Base-by-base conservation (phyloP, 495 filamentous ascomycete species). In the Acidomyces sp. region DNA sequence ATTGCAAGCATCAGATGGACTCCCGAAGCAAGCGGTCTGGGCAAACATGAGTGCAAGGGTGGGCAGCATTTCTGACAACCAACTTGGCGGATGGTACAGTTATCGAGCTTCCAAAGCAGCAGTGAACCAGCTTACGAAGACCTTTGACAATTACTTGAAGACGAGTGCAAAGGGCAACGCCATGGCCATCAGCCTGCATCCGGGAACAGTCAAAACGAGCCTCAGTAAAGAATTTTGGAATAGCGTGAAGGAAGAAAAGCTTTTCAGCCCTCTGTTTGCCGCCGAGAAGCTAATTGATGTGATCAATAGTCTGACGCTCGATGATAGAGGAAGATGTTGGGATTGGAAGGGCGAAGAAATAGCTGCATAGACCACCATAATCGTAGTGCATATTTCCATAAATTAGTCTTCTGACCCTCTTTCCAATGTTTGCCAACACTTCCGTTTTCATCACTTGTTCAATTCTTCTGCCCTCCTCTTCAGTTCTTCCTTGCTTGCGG, bases 301-400 rank as follows among this genome's bases (percentile, higher is more conserved):
- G 21, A 57, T 72, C 18, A 51, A 55, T 26, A 46, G 50, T 71
- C 25, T 77, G 34, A 51, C 49, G 9, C 33, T 68, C 22, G 62
- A 64, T 12, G 67, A 71, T 27, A 68, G 82, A 47, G 81, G 82
- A 3, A 60, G 63, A 48, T 82, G 71, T 54, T 87, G 79, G 79
- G 80, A 85, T 65, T 86, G 76, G 74, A 75, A 75, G 49, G 80
- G 79, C 3, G 62, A 75, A 41, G 80, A 84, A 54, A 63, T 92
- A 12, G 41, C 61, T 29, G 79, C 82, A 17, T 83, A 55, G 67
- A 29, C 9, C 9, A 29, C 9, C 26, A 9, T 29, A 29, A 13
- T 29, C 9, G 26, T n/a, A n/a, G n/a, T n/a, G n/a, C n/a, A n/a
- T n/a, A n/a, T n/a, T n/a, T n/a, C n/a, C n/a, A n/a, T n/a, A n/a